Base-by-base conservation (phyloP, 305 asterid species). In the Solanum hybrid region DNA sequence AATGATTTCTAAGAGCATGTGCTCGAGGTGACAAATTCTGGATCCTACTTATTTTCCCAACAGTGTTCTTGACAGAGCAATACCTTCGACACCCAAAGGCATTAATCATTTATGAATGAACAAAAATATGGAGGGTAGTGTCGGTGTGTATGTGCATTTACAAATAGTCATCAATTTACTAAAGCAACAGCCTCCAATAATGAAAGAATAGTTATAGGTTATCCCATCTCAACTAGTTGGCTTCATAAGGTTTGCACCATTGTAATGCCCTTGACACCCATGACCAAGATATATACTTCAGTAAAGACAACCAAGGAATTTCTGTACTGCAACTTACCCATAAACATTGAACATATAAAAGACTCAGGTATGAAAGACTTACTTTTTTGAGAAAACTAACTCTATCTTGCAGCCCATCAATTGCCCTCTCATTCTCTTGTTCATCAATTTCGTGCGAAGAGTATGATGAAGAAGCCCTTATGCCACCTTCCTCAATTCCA, bases 401-500 rank as follows among this genome's bases (percentile, higher is more conserved):
- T 83, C 98, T 95, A 85, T 96, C 99, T 92, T 96, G 98, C 89
- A 97, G 92, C 89, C 98, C 99, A 92, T 94, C 98, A 15, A 96
- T 32, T 72, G 98, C 96, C 88, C 90, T 92, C 26, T 97, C 98
- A 91, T 96, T 96, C 93, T 97, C 99, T 79, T 96, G 99, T 93
- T 97, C 99, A 88, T 96, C 98, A 94, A 97, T 96, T 94, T 97
- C 99, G 82, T 92, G 96, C 77, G 97, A 94, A 92, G 95, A 92
- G 91, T 94, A 96, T 89, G 98, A 94, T 3, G 97, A 93, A 1
- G 98, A 92, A 90, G 96, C 98, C 92, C 97, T 93, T 88, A 96
- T 95, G 38, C 99, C 98, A 82, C 99, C 99, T 93, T 97, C 99
- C 94, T 97, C 99, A 86, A 97, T 97, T 17, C 98, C 99, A 94